Evolutionary conservation across 2,329 filamentous ascomycete genomes (phyloP), one percentile per base, ranked within the genome.

Genomic region (Neofusicoccum parvum): DNA sequence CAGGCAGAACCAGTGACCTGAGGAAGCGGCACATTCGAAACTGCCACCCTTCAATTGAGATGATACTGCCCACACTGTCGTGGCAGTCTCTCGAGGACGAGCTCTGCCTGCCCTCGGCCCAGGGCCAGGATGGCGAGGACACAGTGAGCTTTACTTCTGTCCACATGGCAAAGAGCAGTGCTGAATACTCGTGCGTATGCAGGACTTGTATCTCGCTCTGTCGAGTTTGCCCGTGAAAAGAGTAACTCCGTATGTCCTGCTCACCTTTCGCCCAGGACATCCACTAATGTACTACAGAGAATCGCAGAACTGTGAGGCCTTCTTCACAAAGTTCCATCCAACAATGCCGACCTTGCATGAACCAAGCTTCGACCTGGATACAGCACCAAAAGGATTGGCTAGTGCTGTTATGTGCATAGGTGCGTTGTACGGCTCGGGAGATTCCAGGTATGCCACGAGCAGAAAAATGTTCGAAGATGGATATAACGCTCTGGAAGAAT

Each of bases 41-140:
- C 4, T 58, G 54, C 14, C 54, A 58, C 6, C 54, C 54, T 6
- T 58, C 54, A 3, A 45, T 46, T 9, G 54, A 58, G 20, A 56
- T 43, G 12, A 34, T 34, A 9, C n/a, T 46, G 39, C 54, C 54
- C 6, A 39, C 39, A 2, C 23, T 58, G 5, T 23, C 54, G 3
- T 58, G 54, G 54, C 54, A 58, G 3, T 45, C 54, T 1, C 45
- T 58, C 7, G 54, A 58, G 10, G 54, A 58, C 17, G 54, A 58
- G 10, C 34, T 34, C 3, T 58, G 39, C 12, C 27, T 58, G 12
- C 54, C 54, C 1, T 58, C 39, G 3, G 32, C 15, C 2, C 39
- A 45, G 12, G 27, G 3, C 10, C 54, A 45, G 10, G 37, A 14
- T 7, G 2, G 11, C 3, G 54, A 58, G 11, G 54, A 58, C 11